A percentile compares a stretch with the other conserved stretches of the same genome.
Conservation (phyloP, 2,329 filamentous ascomycete genomes). For the Fusarium udum region DNA sequence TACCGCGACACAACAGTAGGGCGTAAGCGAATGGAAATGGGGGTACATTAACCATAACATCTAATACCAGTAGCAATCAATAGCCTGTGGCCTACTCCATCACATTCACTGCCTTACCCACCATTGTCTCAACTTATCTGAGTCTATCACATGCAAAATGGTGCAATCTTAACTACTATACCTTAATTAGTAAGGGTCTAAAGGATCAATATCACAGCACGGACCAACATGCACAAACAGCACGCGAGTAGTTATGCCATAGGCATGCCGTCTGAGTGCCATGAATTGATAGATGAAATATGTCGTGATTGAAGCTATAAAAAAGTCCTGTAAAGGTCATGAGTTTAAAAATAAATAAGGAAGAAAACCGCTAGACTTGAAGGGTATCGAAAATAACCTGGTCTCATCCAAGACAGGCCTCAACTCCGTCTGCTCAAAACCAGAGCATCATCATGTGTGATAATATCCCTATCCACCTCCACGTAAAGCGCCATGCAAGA, state of each 20-base stretch:
- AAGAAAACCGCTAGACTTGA: conserved; percentile 35
- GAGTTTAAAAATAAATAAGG: conserved; percentile 1
- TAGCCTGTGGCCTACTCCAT: not conserved
- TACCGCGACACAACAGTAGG: too few relatives aligned
- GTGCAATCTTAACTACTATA: not conserved
- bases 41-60: not conserved
- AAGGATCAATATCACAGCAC: not conserved
- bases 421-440: conserved; percentile 39
- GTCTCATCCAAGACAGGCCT: conserved; percentile 37
- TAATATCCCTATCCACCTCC: conserved; percentile 11
- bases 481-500: conserved; percentile 29
- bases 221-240: not conserved
- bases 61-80: not conserved
- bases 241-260: not conserved
- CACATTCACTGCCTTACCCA: not conserved
- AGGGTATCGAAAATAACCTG: conserved; percentile 44
- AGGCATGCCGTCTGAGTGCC: not conserved
- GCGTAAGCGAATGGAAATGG: not conserved
- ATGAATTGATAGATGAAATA: not conserved
- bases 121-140: not conserved
- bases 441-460: conserved; percentile 29
- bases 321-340: not conserved
- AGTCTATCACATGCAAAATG: conserved; percentile 21
- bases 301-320: not conserved
- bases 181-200: not conserved